Evolutionary conservation across 331 rosid genomes (phyloP).

Genomic region (Quercus phellos): DNA sequence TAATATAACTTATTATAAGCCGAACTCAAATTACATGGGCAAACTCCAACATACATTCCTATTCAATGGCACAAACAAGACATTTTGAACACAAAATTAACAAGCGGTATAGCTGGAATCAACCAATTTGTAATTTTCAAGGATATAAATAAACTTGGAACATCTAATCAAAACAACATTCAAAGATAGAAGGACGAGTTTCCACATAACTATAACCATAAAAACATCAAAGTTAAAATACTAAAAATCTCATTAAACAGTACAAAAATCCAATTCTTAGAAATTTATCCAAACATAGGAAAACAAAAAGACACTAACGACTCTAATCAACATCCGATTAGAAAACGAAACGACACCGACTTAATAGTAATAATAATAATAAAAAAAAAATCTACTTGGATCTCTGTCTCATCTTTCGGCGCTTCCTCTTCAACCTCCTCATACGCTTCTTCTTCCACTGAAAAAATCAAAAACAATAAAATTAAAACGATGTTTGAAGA

Average conservation of each 20-base stretch:
- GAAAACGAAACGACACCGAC: neutral
- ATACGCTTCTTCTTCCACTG: slow-evolving; percentile 99
- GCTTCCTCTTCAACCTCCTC: slow-evolving; percentile 99
- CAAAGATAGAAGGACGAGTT: neutral
- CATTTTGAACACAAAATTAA: too few species aligned
- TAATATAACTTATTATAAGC: too few species aligned
- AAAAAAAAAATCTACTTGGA: slow-evolving; percentile 60
- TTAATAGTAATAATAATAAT: neutral
- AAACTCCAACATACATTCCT: too few species aligned
- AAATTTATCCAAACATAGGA: neutral
- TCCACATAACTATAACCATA: neutral
- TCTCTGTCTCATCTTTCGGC: slow-evolving; percentile 99
- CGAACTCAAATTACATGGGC: too few species aligned
- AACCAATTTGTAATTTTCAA: too few species aligned
- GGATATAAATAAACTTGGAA: too few species aligned
- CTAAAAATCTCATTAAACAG: neutral
- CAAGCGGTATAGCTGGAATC: too few species aligned
- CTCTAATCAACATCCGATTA: slow-evolving; percentile 17
- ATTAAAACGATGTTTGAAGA: too few species aligned
- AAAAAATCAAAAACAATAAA: neutral
- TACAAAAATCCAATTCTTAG: neutral
- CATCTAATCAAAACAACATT: too few species aligned
- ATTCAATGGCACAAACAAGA: too few species aligned
- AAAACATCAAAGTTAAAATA: too few species aligned
- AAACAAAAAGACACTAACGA: neutral